A percentile compares a stretch with the other conserved stretches of the same genome.
phyloP scores from a whole-genome alignment of 1,284 basidiomycete genomes.

The Pseudomicrostroma phylloplanum region DNA sequence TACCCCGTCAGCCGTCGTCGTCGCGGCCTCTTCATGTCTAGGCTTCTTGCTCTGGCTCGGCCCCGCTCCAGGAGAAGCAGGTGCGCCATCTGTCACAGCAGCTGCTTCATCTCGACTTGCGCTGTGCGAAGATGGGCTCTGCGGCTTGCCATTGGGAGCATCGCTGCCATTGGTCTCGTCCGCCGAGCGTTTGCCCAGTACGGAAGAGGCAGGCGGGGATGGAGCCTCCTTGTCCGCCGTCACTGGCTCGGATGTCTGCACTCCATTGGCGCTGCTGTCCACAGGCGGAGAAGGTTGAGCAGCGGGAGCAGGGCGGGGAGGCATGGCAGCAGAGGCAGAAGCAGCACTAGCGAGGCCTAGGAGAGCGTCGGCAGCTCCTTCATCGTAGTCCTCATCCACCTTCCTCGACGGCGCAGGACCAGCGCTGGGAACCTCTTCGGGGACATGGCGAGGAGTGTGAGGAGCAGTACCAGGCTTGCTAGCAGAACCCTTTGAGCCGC shows the following conservation, averaged over 20 bases:
- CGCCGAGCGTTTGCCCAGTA: not conserved
- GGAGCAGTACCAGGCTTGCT: not conserved
- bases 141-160: too few relatives aligned
- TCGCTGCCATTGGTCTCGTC: too few relatives aligned
- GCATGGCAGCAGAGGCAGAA: constrained; percentile 14
- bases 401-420: constrained; percentile 21
- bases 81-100: too few relatives aligned
- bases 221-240: not conserved
- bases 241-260: not conserved
- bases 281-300: not conserved
- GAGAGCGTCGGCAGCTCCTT: constrained; percentile 46
- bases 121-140: too few relatives aligned
- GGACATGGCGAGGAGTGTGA: constrained; percentile 9
- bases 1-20: too few relatives aligned
- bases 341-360: constrained; percentile 49
- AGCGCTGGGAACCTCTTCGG: too few relatives aligned
- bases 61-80: too few relatives aligned
- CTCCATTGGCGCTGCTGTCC: not conserved
- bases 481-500: too few relatives aligned
- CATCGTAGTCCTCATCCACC: constrained; percentile 47
- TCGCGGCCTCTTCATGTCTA: too few relatives aligned
- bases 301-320: constrained; percentile 4
- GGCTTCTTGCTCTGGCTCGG: too few relatives aligned
- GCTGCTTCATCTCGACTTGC: too few relatives aligned
- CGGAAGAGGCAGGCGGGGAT: not conserved